A percentile compares a stretch with the other conserved stretches of the same genome.
These are phyloP conservation scores for Lipomyces sp. DNA, from an alignment of 805 yeast species.

Conservation along the genomic window DNA sequence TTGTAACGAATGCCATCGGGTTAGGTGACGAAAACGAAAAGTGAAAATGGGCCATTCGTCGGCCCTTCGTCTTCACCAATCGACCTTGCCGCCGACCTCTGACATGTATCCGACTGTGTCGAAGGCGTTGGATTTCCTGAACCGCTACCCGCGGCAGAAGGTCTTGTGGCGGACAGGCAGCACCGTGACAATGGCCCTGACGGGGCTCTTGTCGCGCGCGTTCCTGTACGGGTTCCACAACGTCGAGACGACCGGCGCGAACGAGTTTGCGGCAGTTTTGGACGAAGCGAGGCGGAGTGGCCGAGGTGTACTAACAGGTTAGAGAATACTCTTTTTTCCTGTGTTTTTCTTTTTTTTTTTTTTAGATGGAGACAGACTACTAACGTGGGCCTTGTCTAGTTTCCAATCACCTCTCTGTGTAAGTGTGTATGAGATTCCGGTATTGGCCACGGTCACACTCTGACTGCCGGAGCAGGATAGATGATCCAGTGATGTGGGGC, in stretches of 20 bases:
- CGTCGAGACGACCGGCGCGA: constrained; percentile 59
- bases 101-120: constrained; percentile 4
- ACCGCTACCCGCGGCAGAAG: constrained; percentile 57
- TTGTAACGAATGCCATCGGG: too few relatives aligned
- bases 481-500: constrained; percentile 90
- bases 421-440: constrained; percentile 1
- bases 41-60: too few relatives aligned
- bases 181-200: constrained; percentile 61
- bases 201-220: constrained; percentile 62
- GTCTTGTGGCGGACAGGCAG: constrained; percentile 65
- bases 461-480: constrained; percentile 47
- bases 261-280: constrained; percentile 62
- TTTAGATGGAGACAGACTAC: not conserved
- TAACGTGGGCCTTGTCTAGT: constrained; percentile 15
- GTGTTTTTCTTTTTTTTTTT: constrained; percentile 81
- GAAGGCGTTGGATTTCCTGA: constrained; percentile 64
- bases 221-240: constrained; percentile 60
- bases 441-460: not conserved
- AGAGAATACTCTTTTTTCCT: too few relatives aligned
- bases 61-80: too few relatives aligned
- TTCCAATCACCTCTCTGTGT: constrained; percentile 30
- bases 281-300: constrained; percentile 62
- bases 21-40: too few relatives aligned
- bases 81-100: too few relatives aligned
- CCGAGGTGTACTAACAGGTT: constrained; percentile 65